These are phyloP conservation scores for Primulina tabacum DNA, from an alignment of 257 asterid genomes.

Conservation along the genomic window DNA sequence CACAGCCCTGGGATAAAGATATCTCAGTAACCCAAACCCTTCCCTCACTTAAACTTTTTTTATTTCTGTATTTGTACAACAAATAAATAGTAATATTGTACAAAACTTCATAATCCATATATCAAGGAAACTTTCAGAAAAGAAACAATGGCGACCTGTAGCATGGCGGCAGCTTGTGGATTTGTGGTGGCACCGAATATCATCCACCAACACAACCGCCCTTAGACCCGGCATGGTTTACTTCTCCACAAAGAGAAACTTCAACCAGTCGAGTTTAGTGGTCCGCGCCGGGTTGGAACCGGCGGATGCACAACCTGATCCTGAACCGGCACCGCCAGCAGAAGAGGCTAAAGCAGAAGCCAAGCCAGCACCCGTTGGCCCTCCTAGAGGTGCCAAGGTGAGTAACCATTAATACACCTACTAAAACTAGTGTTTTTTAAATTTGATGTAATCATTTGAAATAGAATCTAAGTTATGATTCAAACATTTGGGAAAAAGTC, in stretches of 20 bases:
- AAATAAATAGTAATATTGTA: slow-evolving; percentile 1
- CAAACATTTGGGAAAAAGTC: too few relatives aligned
- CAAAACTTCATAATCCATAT: too few relatives aligned
- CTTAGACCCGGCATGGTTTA: slow-evolving; percentile 27
- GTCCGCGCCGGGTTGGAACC: slow-evolving; percentile 47
- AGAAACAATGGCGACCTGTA: slow-evolving; percentile 58
- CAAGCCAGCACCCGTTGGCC: slow-evolving; percentile 89
- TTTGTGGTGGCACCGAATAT: slow-evolving; percentile 52
- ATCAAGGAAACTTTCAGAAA: slow-evolving; percentile 9
- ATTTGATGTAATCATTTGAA: too few relatives aligned
- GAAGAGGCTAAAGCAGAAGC: slow-evolving; percentile 49
- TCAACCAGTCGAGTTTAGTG: slow-evolving; percentile 41
- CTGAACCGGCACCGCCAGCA: slow-evolving; percentile 28
- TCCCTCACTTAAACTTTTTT: slow-evolving; percentile 21
- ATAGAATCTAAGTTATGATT: too few relatives aligned
- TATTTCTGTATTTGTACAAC: not conserved
- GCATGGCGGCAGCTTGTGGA: slow-evolving; percentile 72
- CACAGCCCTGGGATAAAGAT: slow-evolving; percentile 58
- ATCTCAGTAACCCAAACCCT: slow-evolving; percentile 42
- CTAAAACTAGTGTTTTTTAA: too few relatives aligned
- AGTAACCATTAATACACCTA: not conserved
- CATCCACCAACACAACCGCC: slow-evolving; percentile 29
- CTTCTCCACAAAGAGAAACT: slow-evolving; percentile 44
- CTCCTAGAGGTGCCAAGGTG: slow-evolving; percentile 83
- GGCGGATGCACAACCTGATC: not conserved